Base-by-base conservation (phyloP, 129 eudicot species). In the Lactuca sativa region DNA sequence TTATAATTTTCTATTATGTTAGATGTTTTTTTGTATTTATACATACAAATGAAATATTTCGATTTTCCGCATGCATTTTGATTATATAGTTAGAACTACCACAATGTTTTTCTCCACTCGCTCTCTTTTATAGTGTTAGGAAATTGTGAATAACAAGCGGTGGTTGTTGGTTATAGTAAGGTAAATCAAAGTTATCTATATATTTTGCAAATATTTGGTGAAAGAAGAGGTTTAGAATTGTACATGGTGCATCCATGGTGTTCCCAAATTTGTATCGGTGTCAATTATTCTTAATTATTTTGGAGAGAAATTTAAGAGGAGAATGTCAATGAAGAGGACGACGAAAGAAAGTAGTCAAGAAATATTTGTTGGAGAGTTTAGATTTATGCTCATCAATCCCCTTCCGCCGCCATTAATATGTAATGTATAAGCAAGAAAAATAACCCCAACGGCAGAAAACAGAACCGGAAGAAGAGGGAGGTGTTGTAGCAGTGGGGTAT, bases 161-260 rank as follows among this genome's bases (percentile, higher is more conserved):
- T 52, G 64, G 62, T 63, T 53, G 62, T 52, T 70, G 68, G 72
- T 70, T 51, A 76, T 74, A 44, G 80, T 41, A 32, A 37, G 59
- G n/a, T 5, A 67, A 47, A 66, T 32, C 56, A 66, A 66, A 65
- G 60, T 36, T 32, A 51, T 59, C 7, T 6, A 82, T 72, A 82
- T 41, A 21, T 63, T 72, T 82, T 69, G 82, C 62, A 71, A 72
- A 17, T 58, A 75, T 9, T 44, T 37, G 68, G 64, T 65, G 63
- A 58, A 17, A 32, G 37, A 33, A 56, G 64, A 38, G 48, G 57
- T 9, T 71, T 86, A 78, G 81, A 75, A 59, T 80, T 84, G 90
- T 80, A 58, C 78, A 67, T 68, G 43, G 55, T 48, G 77, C 70
- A 77, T 83, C 44, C 82, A 85, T 85, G 64, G 71, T 67, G 59